These are phyloP conservation scores for Aphanomyces stellatus DNA, from an alignment of 352 stramenopile genomes.

Conservation along the genomic window DNA sequence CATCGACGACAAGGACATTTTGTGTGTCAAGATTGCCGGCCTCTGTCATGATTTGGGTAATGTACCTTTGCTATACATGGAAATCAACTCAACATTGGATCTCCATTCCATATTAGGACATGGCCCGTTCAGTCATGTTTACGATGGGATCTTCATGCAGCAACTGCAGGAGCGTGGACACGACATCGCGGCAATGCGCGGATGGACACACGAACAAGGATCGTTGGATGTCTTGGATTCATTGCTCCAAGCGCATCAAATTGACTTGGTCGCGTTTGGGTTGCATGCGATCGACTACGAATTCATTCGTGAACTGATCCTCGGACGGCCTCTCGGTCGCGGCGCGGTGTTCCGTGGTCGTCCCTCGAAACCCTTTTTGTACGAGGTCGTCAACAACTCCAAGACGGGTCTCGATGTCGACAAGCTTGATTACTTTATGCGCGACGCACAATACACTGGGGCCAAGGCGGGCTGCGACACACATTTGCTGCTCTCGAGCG, in stretches of 20 bases:
- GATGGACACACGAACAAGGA: constrained; percentile 66
- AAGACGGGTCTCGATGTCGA: constrained; percentile 82
- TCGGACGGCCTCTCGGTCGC: constrained; percentile 41
- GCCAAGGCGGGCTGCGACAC: constrained; percentile 67
- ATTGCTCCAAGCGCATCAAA: constrained; percentile 43
- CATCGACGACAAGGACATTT: constrained; percentile 66
- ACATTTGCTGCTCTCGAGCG: constrained; percentile 62
- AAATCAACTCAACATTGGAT: neutral
- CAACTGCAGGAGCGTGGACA: constrained; percentile 26
- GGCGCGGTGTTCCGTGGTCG: constrained; percentile 33
- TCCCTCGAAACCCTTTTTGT: constrained; percentile 56
- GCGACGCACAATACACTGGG: constrained; percentile 68
- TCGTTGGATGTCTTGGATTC: constrained; percentile 71
- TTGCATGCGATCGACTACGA: constrained; percentile 36
- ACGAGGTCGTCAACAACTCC: constrained; percentile 86
- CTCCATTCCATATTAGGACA: constrained; percentile 27
- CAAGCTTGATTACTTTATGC: constrained; percentile 88
- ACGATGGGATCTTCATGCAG: constrained; percentile 65
- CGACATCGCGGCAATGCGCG: neutral
- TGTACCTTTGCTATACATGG: neutral
- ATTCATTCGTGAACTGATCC: constrained; percentile 80
- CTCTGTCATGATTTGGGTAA: constrained; percentile 62
- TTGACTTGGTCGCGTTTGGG: constrained; percentile 44
- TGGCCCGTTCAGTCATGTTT: constrained; percentile 77
- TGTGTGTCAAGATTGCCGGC: constrained; percentile 72